Evolutionary conservation across 192 early-diverging fungal species (phyloP), one percentile per base, ranked within the genome.

Genomic region (Jimgerdemannia lactiflua): DNA sequence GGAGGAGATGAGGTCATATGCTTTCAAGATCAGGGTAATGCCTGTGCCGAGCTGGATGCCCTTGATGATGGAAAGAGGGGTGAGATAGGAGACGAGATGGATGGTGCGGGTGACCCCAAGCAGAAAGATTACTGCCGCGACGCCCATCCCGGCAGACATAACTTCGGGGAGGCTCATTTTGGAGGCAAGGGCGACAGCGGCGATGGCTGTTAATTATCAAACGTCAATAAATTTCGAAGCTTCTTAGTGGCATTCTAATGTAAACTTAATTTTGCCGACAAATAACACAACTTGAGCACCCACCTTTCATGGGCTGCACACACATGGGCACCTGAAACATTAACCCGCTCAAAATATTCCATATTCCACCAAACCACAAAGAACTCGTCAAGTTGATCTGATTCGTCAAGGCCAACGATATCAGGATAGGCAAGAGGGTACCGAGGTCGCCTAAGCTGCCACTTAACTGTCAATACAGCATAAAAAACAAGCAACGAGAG

Each of bases 251-350:
- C 29, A 29, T 29, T 29, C 29, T 29, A 29, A 29, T 29, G 29
- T 29, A 29, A 29, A 29, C 29, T 29, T 29, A 29, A 29, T 29
- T 29, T 29, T 29, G 29, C 29, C 29, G 29, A 29, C 29, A 29
- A 29, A 29, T 29, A 29, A 29, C 29, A 29, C 29, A 29, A 64
- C 67, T 41, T 65, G 43, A 19, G 3, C 4, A 66, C 85, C 77
- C 85, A 90, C 89, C 89, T 84, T 95, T 97, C 95, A 95, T 97
- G 63, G 95, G 95, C 79, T 97, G 95, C 39, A 97, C 95, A 78
- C 93, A 93, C 85, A 97, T 93, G 40, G 95, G 95, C 42, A 95
- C 89, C 67, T 90, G 88, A 75, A 92, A 96, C 59, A 89, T 77
- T 10, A 93, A 72, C 19, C 94, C 96, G 0, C 92, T 90, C 64